These are phyloP conservation scores for Lenzites betulinus DNA, from an alignment of 768 basidiomycete species.

Conservation along the genomic window DNA sequence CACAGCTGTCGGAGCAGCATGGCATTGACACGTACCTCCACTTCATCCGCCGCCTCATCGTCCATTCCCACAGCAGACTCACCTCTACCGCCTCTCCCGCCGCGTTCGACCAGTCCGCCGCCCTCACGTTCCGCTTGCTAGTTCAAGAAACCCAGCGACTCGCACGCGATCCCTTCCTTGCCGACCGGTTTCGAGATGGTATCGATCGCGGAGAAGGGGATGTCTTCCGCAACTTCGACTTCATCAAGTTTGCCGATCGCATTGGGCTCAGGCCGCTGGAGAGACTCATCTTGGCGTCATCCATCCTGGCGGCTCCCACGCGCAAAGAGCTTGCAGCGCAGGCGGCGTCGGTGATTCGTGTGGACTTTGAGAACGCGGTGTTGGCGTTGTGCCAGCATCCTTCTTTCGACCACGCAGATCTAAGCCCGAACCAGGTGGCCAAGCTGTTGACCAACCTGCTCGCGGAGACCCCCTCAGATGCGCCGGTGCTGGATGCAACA, in stretches of 20 bases:
- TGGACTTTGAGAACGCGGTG: conserved; percentile 79
- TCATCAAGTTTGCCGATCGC: conserved; percentile 80
- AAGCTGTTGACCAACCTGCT: conserved; percentile 83
- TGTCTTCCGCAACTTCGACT: conserved; percentile 80
- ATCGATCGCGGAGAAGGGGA: conserved; percentile 88
- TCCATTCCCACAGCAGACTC: conserved; percentile 78
- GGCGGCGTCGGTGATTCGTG: conserved; percentile 67
- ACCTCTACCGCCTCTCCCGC: conserved; percentile 59
- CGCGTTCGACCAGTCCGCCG: conserved; percentile 71
- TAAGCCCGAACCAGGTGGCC: conserved; percentile 70
- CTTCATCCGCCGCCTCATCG: conserved; percentile 94
- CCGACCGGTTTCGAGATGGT: conserved; percentile 88
- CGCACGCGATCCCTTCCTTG: conserved; percentile 86
- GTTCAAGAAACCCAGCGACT: conserved; percentile 88
- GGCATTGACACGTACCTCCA: conserved; percentile 96
- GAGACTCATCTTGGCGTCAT: conserved; percentile 72
- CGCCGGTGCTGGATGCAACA: conserved; percentile 66
- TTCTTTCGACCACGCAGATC: conserved; percentile 80
- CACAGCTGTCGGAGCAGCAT: conserved; percentile 93
- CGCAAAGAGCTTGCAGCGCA: conserved; percentile 58
- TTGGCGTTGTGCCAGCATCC: conserved; percentile 76
- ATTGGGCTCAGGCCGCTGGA: conserved; percentile 80
- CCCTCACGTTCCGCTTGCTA: conserved; percentile 81
- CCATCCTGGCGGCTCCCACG: conserved; percentile 67
- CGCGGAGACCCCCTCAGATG: conserved; percentile 66